Evolutionary conservation across 148 eudicot genomes (phyloP), one percentile per base, ranked within the genome.

Genomic region (Camellia granthamiana): DNA sequence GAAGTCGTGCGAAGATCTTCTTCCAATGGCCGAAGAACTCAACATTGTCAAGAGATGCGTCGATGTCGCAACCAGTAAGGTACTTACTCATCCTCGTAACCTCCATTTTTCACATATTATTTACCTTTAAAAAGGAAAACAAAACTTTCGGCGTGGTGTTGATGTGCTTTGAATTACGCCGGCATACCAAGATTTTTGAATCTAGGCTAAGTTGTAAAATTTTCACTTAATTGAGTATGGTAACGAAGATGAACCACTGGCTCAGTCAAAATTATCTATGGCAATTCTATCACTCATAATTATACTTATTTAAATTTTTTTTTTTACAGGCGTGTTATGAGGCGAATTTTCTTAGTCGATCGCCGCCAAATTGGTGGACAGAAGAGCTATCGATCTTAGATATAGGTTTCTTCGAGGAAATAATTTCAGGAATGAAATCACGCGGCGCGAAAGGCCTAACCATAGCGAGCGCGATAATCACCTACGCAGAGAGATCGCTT

Each of bases 281-380:
- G 55, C 16, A 19, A 70, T n/a, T 3, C 0, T 7, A 15, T 16
- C 6, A 44, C 3, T 51, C 75, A 30, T 14, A 16, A 7, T 16
- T 4, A 44, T 9, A 3, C 7, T 9, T 3, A 23, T 11, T 2
- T 69, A 10, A 38, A 47, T 9, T 70, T 13, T 30, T 13, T 52
- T 43, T 79, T 55, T 19, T 66, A 7, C 88, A 94, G 99, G 97
- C 92, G 42, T 92, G 96, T 68, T 89, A 80, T 14, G 98, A 97
- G 83, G 97, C 92, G 3, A 91, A 85, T 77, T 92, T 91, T 74
- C 98, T 97, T 10, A 92, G 92, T 82, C 92, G 95, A 7, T 91
- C 94, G 21, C 99, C 99, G 11, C 95, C 97, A 60, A 97, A 94
- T 54, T 94, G 99, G 99, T 97, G 99, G 99, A 89, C 99, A 0